Evolutionary conservation across 805 yeast species (phyloP), one percentile per base, ranked within the genome.

Genomic region (Saturnispora quitensis): DNA sequence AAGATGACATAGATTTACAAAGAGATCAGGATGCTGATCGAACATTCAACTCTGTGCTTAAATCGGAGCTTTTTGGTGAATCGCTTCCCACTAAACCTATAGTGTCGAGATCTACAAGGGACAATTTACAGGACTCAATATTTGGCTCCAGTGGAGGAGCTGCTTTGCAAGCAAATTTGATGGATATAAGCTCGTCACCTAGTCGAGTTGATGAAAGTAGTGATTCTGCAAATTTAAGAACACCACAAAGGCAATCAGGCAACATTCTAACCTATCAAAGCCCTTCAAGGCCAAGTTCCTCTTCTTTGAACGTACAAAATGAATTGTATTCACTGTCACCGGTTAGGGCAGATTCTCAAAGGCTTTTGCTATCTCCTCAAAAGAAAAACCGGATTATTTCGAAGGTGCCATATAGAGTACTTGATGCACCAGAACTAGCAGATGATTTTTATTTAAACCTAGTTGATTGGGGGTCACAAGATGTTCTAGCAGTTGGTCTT

Each of bases 381-480:
- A 88, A 84, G 67, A 84, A 81, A 61, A 80, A 85, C 1, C 71
- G 99, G 44, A 76, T 78, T 31, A 86, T 93, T 20, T 75, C 93
- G 3, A 87, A 86, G 62, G 87, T 89, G 1, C 98, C 99, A 0
- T 89, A 85, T 62, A 75, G 96, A 51, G 97, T 91, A 5, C 75
- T 91, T 43, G 99, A 91, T 69, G 99, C 99, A 0, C 99, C 98
- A 0, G 96, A 89, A 46, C 72, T 93, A 22, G 89, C 89, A 5
- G 98, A 93, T 65, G 98, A 91, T 64, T 91, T 90, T 63, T 91
- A 91, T 64, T 74, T 89, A 48, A 93, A 93, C 60, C 73, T 93
- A 52, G 86, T 93, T 1, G 98, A 93, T 64, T 91, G 99, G 99
- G 96, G 97, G 0, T 78, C 88, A 25, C 88, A 84, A 53, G 95